Conservation (phyloP, 805 yeast genomes). For the Ogataea saltuana region DNA sequence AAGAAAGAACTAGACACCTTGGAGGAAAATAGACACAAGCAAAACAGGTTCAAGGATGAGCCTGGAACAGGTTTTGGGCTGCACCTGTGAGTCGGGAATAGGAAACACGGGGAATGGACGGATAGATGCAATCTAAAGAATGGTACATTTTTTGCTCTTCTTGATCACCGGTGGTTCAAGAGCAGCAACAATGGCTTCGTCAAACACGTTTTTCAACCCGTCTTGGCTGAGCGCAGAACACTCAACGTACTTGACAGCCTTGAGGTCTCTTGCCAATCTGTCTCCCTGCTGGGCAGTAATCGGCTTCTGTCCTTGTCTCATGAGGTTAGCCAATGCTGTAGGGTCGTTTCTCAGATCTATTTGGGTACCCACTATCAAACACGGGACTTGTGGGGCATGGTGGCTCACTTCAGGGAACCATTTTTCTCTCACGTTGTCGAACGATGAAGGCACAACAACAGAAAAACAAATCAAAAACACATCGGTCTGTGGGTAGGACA, state of each 20-base stretch:
- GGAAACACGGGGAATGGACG: too few species aligned
- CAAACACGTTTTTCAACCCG: constrained; percentile 96
- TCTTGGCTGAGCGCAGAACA: constrained; percentile 97
- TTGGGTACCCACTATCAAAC: constrained; percentile 96
- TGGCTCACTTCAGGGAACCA: constrained; percentile 98
- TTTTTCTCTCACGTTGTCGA: constrained; percentile 96
- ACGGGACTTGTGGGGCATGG: constrained; percentile 96
- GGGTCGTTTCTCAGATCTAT: constrained; percentile 93
- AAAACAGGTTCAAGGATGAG: constrained; percentile 4
- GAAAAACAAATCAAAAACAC: constrained; percentile 95
- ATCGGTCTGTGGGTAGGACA: constrained; percentile 96
- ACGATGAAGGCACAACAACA: constrained; percentile 94
- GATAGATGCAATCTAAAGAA: constrained; percentile 50
- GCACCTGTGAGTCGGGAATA: too few species aligned
- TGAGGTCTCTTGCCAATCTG: constrained; percentile 86
- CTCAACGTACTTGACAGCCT: constrained; percentile 96
- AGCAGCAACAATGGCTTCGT: constrained; percentile 98
- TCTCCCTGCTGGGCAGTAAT: constrained; percentile 87
- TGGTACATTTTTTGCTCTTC: constrained; percentile 79
- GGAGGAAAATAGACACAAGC: constrained; percentile 10
- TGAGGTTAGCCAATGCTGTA: constrained; percentile 82
- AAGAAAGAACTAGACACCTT: constrained; percentile 12
- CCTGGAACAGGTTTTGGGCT: too few species aligned
- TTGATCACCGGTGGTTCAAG: constrained; percentile 92
- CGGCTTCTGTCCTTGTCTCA: constrained; percentile 86